Evolutionary conservation across 495 filamentous ascomycete genomes (phyloP).

Genomic region (Penicillium ucsense): DNA sequence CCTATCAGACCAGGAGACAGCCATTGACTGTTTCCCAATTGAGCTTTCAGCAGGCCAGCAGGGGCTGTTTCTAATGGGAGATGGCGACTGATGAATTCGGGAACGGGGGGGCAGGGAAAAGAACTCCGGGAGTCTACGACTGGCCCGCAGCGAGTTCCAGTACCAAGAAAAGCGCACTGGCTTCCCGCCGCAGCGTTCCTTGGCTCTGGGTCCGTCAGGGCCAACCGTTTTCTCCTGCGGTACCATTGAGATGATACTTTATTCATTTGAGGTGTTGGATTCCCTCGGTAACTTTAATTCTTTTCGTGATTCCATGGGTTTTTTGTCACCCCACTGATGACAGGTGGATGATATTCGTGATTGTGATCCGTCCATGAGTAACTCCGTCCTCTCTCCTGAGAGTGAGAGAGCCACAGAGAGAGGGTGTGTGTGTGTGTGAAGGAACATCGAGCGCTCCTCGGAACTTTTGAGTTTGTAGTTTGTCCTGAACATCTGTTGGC

Average conservation of each 20-base stretch:
- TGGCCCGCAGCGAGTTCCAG: neutral
- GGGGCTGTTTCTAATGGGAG: too few relatives aligned
- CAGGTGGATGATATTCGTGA: neutral
- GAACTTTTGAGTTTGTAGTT: too few relatives aligned
- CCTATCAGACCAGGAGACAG: neutral
- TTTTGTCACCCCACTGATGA: neutral
- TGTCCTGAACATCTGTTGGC: neutral
- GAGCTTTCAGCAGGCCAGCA: too few relatives aligned
- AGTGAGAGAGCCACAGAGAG: too few relatives aligned
- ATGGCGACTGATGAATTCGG: too few relatives aligned
- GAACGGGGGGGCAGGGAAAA: neutral
- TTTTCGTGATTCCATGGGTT: neutral
- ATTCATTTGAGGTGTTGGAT: neutral
- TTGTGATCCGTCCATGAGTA: neutral
- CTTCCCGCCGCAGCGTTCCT: slow-evolving; percentile 12
- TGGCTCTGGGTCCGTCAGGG: slow-evolving; percentile 20
- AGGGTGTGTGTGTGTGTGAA: too few relatives aligned
- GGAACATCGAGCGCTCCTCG: too few relatives aligned
- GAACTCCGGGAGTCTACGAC: neutral
- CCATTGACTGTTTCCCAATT: neutral
- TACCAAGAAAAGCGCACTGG: slow-evolving; percentile 8
- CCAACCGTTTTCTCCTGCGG: slow-evolving; percentile 11
- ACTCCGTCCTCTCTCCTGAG: too few relatives aligned
- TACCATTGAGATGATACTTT: neutral
- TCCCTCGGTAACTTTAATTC: neutral